Evolutionary conservation across 495 filamentous ascomycete genomes (phyloP).

Genomic region (Xylaria scruposa): DNA sequence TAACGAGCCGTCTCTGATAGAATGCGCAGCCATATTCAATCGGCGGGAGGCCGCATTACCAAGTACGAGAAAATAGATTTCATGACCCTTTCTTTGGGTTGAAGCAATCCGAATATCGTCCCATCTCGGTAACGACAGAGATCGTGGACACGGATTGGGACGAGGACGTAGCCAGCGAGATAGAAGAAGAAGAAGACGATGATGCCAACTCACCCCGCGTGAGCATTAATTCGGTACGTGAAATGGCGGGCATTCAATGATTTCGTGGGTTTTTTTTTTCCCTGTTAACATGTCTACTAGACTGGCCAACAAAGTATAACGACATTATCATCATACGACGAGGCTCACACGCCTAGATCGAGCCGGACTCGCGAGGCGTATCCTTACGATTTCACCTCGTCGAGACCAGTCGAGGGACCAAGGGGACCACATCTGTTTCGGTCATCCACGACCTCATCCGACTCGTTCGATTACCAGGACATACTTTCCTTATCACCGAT

Average conservation of each 20-base stretch:
- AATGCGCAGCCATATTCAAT: conserved; percentile 37
- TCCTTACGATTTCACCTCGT: conserved; percentile 41
- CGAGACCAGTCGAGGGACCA: conserved; percentile 77
- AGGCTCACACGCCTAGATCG: conserved; percentile 71
- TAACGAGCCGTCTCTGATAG: conserved; percentile 28
- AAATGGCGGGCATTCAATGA: background rate
- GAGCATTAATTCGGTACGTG: conserved; percentile 71
- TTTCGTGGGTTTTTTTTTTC: no score
- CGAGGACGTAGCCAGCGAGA: conserved; percentile 60
- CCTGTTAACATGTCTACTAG: conserved; percentile 46
- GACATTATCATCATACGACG: conserved; percentile 78
- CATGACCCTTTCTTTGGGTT: conserved; percentile 57
- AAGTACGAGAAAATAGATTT: conserved; percentile 58
- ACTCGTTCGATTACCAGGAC: conserved; percentile 63
- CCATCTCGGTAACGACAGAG: conserved; percentile 71
- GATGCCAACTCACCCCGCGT: conserved; percentile 64
- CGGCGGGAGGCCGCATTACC: conserved; percentile 44
- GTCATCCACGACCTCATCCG: conserved; percentile 55
- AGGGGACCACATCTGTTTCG: conserved; percentile 90
- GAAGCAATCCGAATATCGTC: conserved; percentile 52
- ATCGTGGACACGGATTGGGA: conserved; percentile 80
- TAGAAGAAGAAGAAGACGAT: conserved; percentile 68
- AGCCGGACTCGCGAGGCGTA: conserved; percentile 46
- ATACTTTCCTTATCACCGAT: conserved; percentile 72
- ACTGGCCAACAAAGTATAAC: conserved; percentile 70